Base-by-base conservation (phyloP, 805 yeast species). In the Ogataea minuta region DNA sequence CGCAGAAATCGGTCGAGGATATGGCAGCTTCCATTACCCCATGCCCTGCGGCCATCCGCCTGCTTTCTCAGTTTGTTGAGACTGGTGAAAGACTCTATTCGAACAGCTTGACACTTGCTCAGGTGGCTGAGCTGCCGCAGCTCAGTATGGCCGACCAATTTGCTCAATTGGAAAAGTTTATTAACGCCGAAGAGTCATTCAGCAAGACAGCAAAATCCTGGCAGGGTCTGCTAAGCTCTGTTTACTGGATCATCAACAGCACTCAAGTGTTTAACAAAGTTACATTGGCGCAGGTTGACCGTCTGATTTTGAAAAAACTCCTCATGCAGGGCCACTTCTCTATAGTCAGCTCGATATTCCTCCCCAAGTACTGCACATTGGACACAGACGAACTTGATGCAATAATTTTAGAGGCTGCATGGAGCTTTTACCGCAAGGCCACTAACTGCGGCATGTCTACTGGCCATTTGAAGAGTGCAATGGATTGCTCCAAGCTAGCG, bases 341-440 rank as follows among this genome's bases (percentile, higher is more conserved):
- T 12, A 41, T 52, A 7, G 38, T 53, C 1, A 25, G 46, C 4
- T 23, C 43, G 1, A 32, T 39, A 3, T 56, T 60, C 38, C 32
- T 46, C 6, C 31, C 36, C 8, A 38, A 48, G 4, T 53, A 49
- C 30, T 53, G 56, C 39, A 27, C 50, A 2, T 23, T 61, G n/a
- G 13, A 39, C 8, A 23, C 34, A 4, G 35, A 43, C 2, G 32
- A 41, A 9, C 31, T 48, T 6, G 39, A 53, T 9, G 17, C 28
- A 10, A 26, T 49, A 3, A 23, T 53, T 6, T 3, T 46, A 4
- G 34, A 39, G 11, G 33, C 56, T 12, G 45, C 54, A 9, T 62
- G 66, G 66, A 30, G 20, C 2, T 53, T 49, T 20, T 62, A 58
- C 39, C 46, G 48, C 23, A 39, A 42, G 6, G 62, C 67, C 4